Percentiles rank a stretch among this genome's conserved stretches.
Evolutionary conservation across 2,329 filamentous ascomycete genomes (phyloP).

Genomic region (Cladophialophora yegresii): DNA sequence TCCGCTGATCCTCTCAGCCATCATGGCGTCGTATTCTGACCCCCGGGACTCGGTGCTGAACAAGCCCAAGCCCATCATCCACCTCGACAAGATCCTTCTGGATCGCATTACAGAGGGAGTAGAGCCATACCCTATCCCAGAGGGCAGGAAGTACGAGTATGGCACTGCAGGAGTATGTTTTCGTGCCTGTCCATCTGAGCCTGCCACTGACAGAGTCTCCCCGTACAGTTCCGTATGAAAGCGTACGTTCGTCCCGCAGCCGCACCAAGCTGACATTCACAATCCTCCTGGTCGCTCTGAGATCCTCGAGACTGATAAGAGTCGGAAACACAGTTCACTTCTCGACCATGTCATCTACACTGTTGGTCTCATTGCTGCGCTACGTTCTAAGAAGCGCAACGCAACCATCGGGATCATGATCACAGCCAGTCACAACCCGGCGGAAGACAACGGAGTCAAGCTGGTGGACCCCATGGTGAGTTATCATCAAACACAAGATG

Average conservation of each 20-base stretch:
- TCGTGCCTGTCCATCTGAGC: slow-evolving; percentile 4
- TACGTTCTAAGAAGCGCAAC: slow-evolving; percentile 85
- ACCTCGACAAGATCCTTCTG: slow-evolving; percentile 41
- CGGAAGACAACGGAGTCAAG: slow-evolving; percentile 89
- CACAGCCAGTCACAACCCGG: slow-evolving; percentile 89
- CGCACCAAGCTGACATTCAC: slow-evolving; percentile 37
- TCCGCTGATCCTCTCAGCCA: not conserved
- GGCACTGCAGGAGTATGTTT: slow-evolving; percentile 62
- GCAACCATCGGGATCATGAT: slow-evolving; percentile 97
- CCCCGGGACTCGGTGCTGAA: slow-evolving; percentile 35
- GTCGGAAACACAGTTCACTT: slow-evolving; percentile 54
- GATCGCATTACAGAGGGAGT: slow-evolving; percentile 52
- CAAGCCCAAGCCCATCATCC: slow-evolving; percentile 35
- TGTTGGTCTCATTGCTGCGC: slow-evolving; percentile 82
- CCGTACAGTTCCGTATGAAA: slow-evolving; percentile 66
- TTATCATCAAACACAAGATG: slow-evolving; percentile 13
- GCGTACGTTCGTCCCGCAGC: slow-evolving; percentile 54
- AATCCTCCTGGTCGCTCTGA: slow-evolving; percentile 38
- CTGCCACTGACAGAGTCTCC: slow-evolving; percentile 31
- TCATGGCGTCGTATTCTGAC: slow-evolving; percentile 27
- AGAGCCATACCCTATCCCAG: slow-evolving; percentile 53
- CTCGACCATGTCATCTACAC: slow-evolving; percentile 71
- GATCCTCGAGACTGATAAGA: slow-evolving; percentile 40
- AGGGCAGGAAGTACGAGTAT: slow-evolving; percentile 58
- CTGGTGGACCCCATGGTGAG: slow-evolving; percentile 86